These are phyloP conservation scores for Boletus rufocinnamomeus DNA, from an alignment of 768 basidiomycete species.

Conservation along the genomic window DNA sequence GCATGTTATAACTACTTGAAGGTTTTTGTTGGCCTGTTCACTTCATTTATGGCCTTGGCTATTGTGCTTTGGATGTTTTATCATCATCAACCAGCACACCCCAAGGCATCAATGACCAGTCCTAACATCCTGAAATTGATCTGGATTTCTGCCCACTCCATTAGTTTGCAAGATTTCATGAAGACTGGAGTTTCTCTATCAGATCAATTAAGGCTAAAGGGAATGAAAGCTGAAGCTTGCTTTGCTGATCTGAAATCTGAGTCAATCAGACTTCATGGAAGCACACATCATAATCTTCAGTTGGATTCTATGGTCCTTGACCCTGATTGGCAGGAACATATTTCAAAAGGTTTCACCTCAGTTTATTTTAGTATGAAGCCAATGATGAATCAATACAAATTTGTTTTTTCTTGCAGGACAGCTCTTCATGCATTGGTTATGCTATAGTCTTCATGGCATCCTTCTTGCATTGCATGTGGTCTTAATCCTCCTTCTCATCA, in stretches of 20 bases:
- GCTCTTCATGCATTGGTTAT: background rate
- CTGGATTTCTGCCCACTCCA: background rate
- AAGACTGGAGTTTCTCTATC: background rate
- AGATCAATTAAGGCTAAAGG: background rate
- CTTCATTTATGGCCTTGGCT: background rate
- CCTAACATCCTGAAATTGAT: background rate
- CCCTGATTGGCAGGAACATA: background rate
- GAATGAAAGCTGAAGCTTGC: background rate
- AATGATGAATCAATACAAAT: background rate
- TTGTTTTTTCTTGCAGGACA: background rate
- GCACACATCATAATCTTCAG: background rate
- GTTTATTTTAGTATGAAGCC: background rate
- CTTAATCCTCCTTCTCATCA: background rate
- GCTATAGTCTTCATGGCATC: background rate
- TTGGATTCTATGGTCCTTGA: background rate
- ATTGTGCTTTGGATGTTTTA: background rate
- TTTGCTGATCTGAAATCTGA: background rate
- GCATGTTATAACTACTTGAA: background rate
- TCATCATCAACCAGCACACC: background rate
- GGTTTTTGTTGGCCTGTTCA: background rate
- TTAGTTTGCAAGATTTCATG: background rate
- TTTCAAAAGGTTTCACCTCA: background rate
- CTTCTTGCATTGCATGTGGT: background rate
- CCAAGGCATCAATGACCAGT: background rate
- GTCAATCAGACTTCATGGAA: background rate